These are phyloP conservation scores for Alloascoidea hylecoeti DNA, from an alignment of 805 yeast genomes.

Conservation along the genomic window DNA sequence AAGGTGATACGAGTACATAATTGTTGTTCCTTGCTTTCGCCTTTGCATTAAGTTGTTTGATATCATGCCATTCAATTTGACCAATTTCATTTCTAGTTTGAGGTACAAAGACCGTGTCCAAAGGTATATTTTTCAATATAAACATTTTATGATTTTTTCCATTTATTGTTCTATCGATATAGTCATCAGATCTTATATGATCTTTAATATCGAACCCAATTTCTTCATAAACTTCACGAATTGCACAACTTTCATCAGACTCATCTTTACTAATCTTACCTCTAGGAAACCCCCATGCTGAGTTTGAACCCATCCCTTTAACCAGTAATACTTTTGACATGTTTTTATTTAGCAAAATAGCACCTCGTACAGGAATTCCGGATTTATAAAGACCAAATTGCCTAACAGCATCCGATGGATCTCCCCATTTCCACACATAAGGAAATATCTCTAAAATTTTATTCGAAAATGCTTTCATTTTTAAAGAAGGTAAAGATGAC, in stretches of 20 bases:
- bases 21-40: neutral
- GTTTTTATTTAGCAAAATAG: slow-evolving; percentile 65
- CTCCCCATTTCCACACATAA: slow-evolving; percentile 71
- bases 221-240: slow-evolving; percentile 87
- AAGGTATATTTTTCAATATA: slow-evolving; percentile 66
- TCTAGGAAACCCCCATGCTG: slow-evolving; percentile 92
- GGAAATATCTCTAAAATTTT: slow-evolving; percentile 59
- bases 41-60: neutral
- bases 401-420: slow-evolving; percentile 48
- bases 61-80: slow-evolving; percentile 1
- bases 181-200: slow-evolving; percentile 54
- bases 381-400: slow-evolving; percentile 77
- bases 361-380: slow-evolving; percentile 92
- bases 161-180: slow-evolving; percentile 62
- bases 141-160: slow-evolving; percentile 83
- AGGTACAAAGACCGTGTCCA: slow-evolving; percentile 62
- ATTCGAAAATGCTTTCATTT: slow-evolving; percentile 64
- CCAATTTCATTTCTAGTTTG: slow-evolving; percentile 80
- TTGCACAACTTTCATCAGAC: slow-evolving; percentile 75
- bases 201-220: slow-evolving; percentile 78
- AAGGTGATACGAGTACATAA: neutral
- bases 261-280: slow-evolving; percentile 95
- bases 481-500: slow-evolving; percentile 63
- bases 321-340: slow-evolving; percentile 66
- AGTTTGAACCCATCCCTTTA: slow-evolving; percentile 62